These are phyloP conservation scores for Aspergillus sp. DNA, from an alignment of 2,329 filamentous ascomycete genomes.

Conservation along the genomic window DNA sequence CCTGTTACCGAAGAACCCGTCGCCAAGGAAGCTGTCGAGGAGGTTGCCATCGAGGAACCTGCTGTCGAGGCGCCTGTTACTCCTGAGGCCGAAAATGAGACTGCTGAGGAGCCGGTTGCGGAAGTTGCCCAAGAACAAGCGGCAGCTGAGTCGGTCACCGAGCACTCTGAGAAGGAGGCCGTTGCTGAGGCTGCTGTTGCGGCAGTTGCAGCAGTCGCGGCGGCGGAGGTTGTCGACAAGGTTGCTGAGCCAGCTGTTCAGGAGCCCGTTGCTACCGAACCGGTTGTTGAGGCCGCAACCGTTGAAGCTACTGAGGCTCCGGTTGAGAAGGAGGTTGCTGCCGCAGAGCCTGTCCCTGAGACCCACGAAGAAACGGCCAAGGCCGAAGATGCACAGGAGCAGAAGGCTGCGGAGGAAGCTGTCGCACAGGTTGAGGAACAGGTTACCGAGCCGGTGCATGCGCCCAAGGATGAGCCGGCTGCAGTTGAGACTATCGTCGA, in stretches of 20 bases:
- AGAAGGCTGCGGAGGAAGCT: conserved; percentile 6
- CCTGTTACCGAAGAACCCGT: neutral
- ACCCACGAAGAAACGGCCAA: too few species aligned
- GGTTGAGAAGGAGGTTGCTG: conserved; percentile 11
- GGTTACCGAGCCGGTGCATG: conserved; percentile 4
- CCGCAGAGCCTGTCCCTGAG: conserved; percentile 2
- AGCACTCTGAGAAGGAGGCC: neutral
- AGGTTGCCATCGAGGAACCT: neutral
- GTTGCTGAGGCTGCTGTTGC: conserved; percentile 8
- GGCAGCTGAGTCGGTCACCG: conserved; percentile 12
- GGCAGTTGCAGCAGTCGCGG: conserved; percentile 3
- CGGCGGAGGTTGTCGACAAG: conserved; percentile 14
- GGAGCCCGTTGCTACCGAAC: conserved; percentile 1
- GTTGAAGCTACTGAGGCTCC: conserved; percentile 4
- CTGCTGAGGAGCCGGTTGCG: conserved; percentile 5
- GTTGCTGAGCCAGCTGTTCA: conserved; percentile 7
- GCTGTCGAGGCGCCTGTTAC: conserved; percentile 13
- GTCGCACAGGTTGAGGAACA: conserved; percentile 2
- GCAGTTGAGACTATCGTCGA: conserved; percentile 1
- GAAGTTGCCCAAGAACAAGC: neutral
- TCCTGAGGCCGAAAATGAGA: conserved; percentile 10
- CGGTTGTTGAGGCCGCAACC: neutral
- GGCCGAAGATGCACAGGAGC: conserved; percentile 11
- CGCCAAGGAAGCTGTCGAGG: conserved; percentile 6
- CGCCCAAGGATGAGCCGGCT: conserved; percentile 1